phyloP scores from a whole-genome alignment of 306 rosid genomes.

The apple (Malus domestica) region ASM211411v1 NC_041797.1:1267501-1268000 shows the following conservation, averaged over 20 bases:
- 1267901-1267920: not conserved
- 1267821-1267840: slow-evolving; percentile 49
- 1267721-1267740: not conserved
- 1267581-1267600: slow-evolving; percentile 85
- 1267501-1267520: not conserved
- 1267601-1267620: slow-evolving; percentile 94
- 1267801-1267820: slow-evolving; percentile 89
- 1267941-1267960: slow-evolving; percentile 5
- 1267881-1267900: not conserved
- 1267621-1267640: slow-evolving; percentile 97
- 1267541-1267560: slow-evolving; percentile 99
- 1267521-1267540: slow-evolving; percentile 40
- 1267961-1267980: slow-evolving; percentile 74
- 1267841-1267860: slow-evolving; percentile 52
- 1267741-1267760: slow-evolving; percentile 4
- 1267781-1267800: slow-evolving; percentile 90
- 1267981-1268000: slow-evolving; percentile 89
- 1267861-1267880: slow-evolving; percentile 37
- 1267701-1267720: not conserved
- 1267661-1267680: slow-evolving; percentile 99
- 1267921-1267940: not conserved
- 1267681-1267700: slow-evolving; percentile 16
- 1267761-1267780: slow-evolving; percentile 67
- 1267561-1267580: slow-evolving; percentile 95
- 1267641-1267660: slow-evolving; percentile 99